Base-by-base conservation (phyloP, 1,139 yeast species). In the Suhomyces taliae region DNA sequence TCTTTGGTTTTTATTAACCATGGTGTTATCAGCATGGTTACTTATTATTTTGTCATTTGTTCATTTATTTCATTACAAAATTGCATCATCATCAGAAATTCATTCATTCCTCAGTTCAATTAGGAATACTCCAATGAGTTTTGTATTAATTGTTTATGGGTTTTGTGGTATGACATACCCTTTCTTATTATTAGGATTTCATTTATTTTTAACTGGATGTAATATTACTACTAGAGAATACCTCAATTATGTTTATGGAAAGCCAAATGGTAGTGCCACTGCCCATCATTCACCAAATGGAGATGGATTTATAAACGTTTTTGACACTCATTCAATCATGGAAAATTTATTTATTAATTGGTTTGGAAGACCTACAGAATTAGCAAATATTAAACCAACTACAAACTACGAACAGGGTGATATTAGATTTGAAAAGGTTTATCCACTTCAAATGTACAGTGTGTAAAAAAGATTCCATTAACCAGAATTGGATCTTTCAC, bases 191-290 rank as follows among this genome's bases (percentile, higher is more conserved):
- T 58, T 85, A 12, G 43, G 65, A 0, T 78, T 78, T 53, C 95
- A 88, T 58, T 36, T 80, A 0, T 76, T 69, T 45, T 64, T 87
- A 41, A 77, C 83, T 0, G 59, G 78, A 0, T 73, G 79, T n/a
- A 85, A 84, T 48, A 73, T 85, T 53, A 83, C 91, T 14, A 87
- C 95, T 6, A 70, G 90, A 53, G 93, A 86, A 53, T 85, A 77
- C 54, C 65, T 86, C 43, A 75, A 72, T 61, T 53, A 73, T 61
- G 62, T 67, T 44, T 48, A 68, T 56, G 59, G 57, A 2, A 53
- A 57, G 27, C 10, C 43, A 10, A 39, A 34, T 12, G 44, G 41
- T 7, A 35, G 36, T 6, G 45, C 47, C 12, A 39, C 41, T n/a
- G 32, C 45, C 5, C 33, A 11, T 8, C 43, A 32, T 27, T 31